phyloP scores from a whole-genome alignment of 2,329 filamentous ascomycete genomes.

The Dryadomyces quercus-mongolicae region DNA sequence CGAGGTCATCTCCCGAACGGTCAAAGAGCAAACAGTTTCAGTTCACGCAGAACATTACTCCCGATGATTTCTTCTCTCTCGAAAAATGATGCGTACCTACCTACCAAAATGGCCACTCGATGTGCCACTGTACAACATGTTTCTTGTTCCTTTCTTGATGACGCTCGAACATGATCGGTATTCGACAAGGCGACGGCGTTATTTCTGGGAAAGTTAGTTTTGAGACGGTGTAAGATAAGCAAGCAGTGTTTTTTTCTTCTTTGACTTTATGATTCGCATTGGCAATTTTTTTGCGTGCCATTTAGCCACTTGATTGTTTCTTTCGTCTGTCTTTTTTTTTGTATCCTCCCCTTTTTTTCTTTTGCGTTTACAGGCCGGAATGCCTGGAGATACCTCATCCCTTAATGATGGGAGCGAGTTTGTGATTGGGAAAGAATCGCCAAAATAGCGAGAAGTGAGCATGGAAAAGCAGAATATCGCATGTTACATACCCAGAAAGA shows the following conservation, averaged over 20 bases:
- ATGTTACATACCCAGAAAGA: neutral
- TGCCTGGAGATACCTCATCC: neutral
- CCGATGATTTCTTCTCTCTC: constrained; percentile 24
- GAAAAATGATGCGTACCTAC: constrained; percentile 1
- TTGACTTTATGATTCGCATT: neutral
- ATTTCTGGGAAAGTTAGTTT: neutral
- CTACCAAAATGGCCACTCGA: neutral
- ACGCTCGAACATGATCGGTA: neutral
- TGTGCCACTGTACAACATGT: neutral
- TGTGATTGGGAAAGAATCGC: neutral
- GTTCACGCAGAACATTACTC: constrained; percentile 33
- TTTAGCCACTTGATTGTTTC: too few species aligned
- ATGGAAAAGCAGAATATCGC: neutral
- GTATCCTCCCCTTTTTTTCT: neutral
- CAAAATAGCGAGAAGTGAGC: neutral
- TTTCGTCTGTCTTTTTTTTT: too few species aligned
- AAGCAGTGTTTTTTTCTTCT: neutral
- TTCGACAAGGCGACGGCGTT: neutral
- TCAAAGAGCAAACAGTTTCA: constrained; percentile 29
- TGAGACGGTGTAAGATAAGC: neutral
- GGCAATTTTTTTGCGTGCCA: too few species aligned
- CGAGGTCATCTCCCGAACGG: constrained; percentile 24
- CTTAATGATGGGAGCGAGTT: neutral
- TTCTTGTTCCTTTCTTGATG: neutral
- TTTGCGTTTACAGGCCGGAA: neutral